Evolutionary conservation across 495 filamentous ascomycete species (phyloP), one percentile per base, ranked within the genome.

Genomic region (Hyaloscypha hepaticicola): DNA sequence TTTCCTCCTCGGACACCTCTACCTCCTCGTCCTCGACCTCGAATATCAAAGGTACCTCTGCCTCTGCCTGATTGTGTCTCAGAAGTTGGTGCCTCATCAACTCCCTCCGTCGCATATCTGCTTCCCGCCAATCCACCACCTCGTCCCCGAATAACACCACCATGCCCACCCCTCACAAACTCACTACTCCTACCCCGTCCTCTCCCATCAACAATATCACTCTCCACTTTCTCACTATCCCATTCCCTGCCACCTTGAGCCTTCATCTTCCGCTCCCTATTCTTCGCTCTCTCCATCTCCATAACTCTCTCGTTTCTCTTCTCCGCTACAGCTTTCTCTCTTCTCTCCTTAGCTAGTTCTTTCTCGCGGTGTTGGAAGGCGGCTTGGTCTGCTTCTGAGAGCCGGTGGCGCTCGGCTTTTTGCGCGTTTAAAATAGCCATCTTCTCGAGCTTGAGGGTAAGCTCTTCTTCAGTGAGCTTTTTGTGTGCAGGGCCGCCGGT

Each of bases 151-250:
- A 48, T 66, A 16, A 88, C 80, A 31, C 85, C 87, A 16, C 87
- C 87, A 71, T 87, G 80, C 69, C 83, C 85, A 11, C 87, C 87
- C 53, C 87, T 77, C 21, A 83, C 69, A 61, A 70, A 78, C 53
- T 68, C 61, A 5, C 61, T 66, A 31, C 50, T 72, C 52, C 78
- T 78, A 1, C 80, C 79, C 38, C 80, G 73, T 3, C 80, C 77
- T 58, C 71, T 69, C 5, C 64, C 60, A 48, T 73, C 71, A n/a
- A 71, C 69, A 60, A 71, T 68, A 71, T 87, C 82, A 21, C 85
- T 83, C 66, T 91, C 88, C 25, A 81, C 81, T 73, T 93, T 93
- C 66, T 87, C 83, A 19, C 81, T 80, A 77, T 93, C 90, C 90
- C 90, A 93, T 73, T 93, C 90, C 49, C 90, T 77, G 3, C 84